Evolutionary conservation across 768 basidiomycete species (phyloP), one percentile per base, ranked within the genome.

Genomic region (Pleurotus pulmonarius): DNA sequence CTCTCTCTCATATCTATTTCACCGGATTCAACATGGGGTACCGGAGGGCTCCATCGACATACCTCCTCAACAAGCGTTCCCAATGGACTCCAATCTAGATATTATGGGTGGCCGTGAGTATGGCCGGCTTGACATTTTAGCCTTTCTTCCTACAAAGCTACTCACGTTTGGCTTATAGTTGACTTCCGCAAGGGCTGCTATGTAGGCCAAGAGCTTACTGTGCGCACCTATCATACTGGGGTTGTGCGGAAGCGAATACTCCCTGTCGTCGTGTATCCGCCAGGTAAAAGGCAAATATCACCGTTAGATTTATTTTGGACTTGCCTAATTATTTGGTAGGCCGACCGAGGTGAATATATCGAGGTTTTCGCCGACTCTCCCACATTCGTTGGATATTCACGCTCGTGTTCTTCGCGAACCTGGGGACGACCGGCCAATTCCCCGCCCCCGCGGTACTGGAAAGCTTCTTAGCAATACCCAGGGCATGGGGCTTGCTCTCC

Each of bases 171-270:
- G 22, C 60, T 53, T 41, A 51, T 44, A 78, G 95, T 98, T 67
- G 94, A 98, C 71, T 98, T 97, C 69, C 78, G 92, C 56, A 99
- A 99, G 73, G 97, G 97, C 2, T 99, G 97, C 67, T 98, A 98
- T 66, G 88, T 98, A 4, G 97, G 97, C 7, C 97, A 99, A 76
- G 97, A 98, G 65, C 77, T 98, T 40, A 98, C 95, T 0, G 95
- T 97, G 5, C 83, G 97, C 51, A 98, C 96, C 38, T 96, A 96
- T 69, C 94, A 98, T 68, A 98, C 90, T 5, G 97, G 97, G 9
- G 79, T 88, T 24, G 75, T 97, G 43, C 80, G 97, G 59, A 98
- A 98, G 69, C 85, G 97, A 11, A 90, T 95, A 29, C 72, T 94
- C 9, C 94, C 94, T 2, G 82, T 98, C n/a, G 61, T 74, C 2